A percentile compares a stretch with the other conserved stretches of the same genome.
Evolutionary conservation across 179 eudicot species (phyloP).

Genomic region (Actinidia chinensis): DNA sequence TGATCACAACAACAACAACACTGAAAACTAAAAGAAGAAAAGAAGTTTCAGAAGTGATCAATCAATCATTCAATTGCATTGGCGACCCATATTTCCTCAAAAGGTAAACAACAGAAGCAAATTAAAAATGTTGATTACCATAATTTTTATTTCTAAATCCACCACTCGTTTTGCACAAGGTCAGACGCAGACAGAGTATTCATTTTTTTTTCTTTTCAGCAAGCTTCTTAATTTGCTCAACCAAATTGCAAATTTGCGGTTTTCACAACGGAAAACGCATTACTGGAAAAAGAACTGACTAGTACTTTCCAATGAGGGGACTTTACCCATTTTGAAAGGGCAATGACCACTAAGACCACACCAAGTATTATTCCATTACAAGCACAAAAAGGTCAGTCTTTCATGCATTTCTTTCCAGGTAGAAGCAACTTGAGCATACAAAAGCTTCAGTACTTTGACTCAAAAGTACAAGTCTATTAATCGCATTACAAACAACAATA

Average conservation of each 20-base stretch:
- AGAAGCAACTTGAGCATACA: neutral
- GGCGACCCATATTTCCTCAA: neutral
- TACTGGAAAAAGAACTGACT: too few relatives aligned
- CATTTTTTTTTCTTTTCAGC: neutral
- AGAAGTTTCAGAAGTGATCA: neutral
- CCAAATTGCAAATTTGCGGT: neutral
- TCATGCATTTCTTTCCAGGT: neutral
- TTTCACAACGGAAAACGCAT: neutral
- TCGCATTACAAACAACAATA: too few relatives aligned
- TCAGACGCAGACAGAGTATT: neutral
- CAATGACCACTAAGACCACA: neutral
- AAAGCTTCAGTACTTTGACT: neutral
- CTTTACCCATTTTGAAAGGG: neutral
- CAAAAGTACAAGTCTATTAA: neutral
- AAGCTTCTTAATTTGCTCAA: neutral
- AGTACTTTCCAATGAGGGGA: too few relatives aligned
- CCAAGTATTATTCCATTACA: neutral
- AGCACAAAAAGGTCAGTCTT: neutral
- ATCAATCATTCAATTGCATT: neutral
- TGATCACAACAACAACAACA: neutral
- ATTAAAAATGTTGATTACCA: neutral
- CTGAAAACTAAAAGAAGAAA: neutral
- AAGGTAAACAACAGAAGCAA: neutral
- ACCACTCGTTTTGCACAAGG: neutral
- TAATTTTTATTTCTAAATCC: neutral